phyloP scores from a whole-genome alignment of 371 early-diverging fungal species.

The Quaeritorhiza haematococci region DNA sequence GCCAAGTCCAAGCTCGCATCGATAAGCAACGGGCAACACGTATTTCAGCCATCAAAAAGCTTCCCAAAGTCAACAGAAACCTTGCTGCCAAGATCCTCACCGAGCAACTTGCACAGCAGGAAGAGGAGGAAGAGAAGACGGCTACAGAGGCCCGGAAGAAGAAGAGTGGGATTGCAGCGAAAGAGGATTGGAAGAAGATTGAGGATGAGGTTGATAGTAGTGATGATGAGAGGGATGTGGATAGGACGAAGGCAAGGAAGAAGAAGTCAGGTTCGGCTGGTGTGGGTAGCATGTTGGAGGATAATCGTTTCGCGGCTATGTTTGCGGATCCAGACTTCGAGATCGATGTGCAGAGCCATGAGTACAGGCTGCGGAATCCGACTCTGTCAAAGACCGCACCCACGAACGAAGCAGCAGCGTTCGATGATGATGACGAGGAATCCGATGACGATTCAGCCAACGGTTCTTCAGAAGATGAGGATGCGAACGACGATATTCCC shows the following conservation, averaged over 20 bases:
- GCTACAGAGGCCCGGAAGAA: slow-evolving; percentile 35
- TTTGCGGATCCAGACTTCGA: slow-evolving; percentile 91
- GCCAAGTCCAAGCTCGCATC: slow-evolving; percentile 71
- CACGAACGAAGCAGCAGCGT: not conserved
- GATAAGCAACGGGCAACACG: slow-evolving; percentile 84
- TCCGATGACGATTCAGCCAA: not conserved
- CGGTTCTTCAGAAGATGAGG: not conserved
- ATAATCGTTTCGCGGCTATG: slow-evolving; percentile 81
- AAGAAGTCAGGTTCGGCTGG: slow-evolving; percentile 17
- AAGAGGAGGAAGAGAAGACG: slow-evolving; percentile 31
- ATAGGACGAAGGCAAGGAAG: not conserved
- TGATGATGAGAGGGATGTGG: not conserved
- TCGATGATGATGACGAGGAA: not conserved
- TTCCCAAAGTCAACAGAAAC: slow-evolving; percentile 85
- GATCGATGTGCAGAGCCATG: slow-evolving; percentile 80
- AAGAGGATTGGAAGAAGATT: slow-evolving; percentile 27
- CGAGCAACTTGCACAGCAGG: slow-evolving; percentile 30
- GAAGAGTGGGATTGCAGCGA: too few relatives aligned
- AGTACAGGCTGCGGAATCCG: slow-evolving; percentile 84
- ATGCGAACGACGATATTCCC: too few relatives aligned
- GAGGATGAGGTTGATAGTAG: slow-evolving; percentile 1
- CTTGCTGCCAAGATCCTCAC: slow-evolving; percentile 72
- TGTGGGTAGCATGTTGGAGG: slow-evolving; percentile 66
- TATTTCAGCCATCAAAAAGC: slow-evolving; percentile 78
- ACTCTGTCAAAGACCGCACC: not conserved